Conservation (phyloP, 2,329 filamentous ascomycete species). For the Ceratocystis destructans region DNA sequence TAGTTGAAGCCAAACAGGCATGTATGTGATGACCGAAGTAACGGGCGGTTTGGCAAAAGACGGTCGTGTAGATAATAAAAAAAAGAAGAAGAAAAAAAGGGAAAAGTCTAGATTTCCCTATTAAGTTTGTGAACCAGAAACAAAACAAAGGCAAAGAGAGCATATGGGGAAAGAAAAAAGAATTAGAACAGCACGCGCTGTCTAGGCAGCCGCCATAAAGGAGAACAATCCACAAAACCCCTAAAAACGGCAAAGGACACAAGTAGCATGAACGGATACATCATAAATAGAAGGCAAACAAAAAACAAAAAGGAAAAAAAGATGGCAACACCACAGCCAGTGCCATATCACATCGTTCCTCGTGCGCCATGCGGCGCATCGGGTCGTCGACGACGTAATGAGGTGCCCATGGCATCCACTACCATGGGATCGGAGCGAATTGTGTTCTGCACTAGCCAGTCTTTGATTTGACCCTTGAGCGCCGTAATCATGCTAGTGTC, state of each 20-base stretch:
- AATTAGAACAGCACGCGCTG: neutral
- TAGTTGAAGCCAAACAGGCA: too few species aligned
- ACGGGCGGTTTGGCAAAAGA: neutral
- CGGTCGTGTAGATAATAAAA: neutral
- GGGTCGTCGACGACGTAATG: conserved; percentile 47
- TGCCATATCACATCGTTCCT: conserved; percentile 24
- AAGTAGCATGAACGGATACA: neutral
- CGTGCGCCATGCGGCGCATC: conserved; percentile 50
- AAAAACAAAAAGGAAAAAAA: conserved; percentile 6
- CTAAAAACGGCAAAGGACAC: neutral
- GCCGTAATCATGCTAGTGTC: conserved; percentile 45
- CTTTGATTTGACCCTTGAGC: conserved; percentile 55
- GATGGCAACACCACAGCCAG: neutral
- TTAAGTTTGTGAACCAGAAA: neutral
- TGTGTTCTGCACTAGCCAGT: conserved; percentile 79
- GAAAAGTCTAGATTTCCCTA: neutral
- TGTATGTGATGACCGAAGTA: too few species aligned
- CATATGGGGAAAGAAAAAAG: neutral
- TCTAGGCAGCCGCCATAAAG: neutral
- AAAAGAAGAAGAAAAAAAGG: neutral
- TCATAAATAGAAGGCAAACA: conserved; percentile 3
- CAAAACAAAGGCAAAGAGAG: neutral
- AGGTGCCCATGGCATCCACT: conserved; percentile 58
- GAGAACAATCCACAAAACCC: neutral
- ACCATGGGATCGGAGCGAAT: conserved; percentile 71